Evolutionary conservation across 345 rosid genomes (phyloP).

Genomic region (Theobroma cacao): DNA sequence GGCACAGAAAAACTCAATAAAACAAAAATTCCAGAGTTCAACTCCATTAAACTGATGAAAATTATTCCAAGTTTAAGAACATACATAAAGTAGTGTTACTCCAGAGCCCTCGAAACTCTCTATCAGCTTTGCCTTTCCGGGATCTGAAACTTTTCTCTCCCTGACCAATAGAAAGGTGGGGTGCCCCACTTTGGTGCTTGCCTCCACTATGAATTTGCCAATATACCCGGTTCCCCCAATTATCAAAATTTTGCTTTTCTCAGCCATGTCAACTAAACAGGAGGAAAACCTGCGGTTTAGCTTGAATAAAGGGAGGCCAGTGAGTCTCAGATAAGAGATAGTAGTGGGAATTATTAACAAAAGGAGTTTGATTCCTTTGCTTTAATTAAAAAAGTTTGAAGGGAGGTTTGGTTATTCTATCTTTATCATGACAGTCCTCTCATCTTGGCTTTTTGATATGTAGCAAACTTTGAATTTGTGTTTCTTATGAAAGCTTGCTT

Average conservation of each 20-base stretch:
- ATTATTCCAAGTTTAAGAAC: not conserved
- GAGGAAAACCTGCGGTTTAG: not conserved
- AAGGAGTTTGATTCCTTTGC: not conserved
- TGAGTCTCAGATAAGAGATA: not conserved
- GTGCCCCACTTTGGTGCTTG: conserved; percentile 31
- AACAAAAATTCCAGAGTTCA: not conserved
- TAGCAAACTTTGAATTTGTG: not conserved
- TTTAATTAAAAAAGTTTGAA: not conserved
- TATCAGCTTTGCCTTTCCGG: conserved; percentile 29
- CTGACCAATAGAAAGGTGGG: conserved; percentile 31
- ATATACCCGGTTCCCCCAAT: conserved; percentile 42
- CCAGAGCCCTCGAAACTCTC: conserved; percentile 30
- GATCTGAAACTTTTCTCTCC: conserved; percentile 26
- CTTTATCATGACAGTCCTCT: not conserved
- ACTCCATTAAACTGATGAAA: not conserved
- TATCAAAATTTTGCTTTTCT: conserved; percentile 33
- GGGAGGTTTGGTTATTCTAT: too few relatives aligned
- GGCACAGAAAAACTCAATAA: not conserved
- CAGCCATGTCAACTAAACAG: conserved; percentile 4
- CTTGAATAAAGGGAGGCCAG: not conserved
- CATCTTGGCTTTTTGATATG: not conserved
- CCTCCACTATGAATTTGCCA: conserved; percentile 36
- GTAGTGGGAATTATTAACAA: not conserved
- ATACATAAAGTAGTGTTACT: conserved; percentile 20
- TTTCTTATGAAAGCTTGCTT: too few relatives aligned